A percentile compares a stretch with the other conserved stretches of the same genome.
Evolutionary conservation across 1,284 basidiomycete species (phyloP).

Genomic region (Irpex rosettiformis): DNA sequence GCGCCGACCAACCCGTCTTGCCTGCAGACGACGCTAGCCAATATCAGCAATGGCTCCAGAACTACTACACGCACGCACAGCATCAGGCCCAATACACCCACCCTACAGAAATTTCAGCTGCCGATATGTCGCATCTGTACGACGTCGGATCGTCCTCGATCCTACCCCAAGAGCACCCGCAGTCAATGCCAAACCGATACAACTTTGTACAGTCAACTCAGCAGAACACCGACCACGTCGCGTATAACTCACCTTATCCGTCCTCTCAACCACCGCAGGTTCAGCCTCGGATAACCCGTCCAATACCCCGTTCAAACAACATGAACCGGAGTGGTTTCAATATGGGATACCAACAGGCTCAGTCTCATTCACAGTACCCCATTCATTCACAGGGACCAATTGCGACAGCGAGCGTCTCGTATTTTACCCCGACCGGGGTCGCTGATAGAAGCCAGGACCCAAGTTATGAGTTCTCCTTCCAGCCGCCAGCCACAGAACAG

Average conservation of each 20-base stretch:
- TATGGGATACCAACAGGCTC: conserved; percentile 4
- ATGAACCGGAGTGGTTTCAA: background rate
- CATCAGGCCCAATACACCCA: conserved; percentile 3
- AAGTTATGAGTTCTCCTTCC: conserved; percentile 4
- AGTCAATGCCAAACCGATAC: conserved; percentile 22
- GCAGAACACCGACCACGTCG: background rate
- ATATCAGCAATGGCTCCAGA: conserved; percentile 28
- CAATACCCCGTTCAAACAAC: background rate
- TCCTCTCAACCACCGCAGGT: background rate
- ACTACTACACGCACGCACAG: conserved; percentile 9
- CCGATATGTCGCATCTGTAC: conserved; percentile 1
- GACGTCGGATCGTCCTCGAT: conserved; percentile 7
- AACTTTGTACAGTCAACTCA: conserved; percentile 18
- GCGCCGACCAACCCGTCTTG: background rate
- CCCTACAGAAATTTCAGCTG: conserved; percentile 5
- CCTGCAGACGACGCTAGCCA: conserved; percentile 6
- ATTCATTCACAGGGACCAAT: background rate
- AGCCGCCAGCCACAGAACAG: background rate
- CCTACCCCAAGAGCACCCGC: conserved; percentile 2
- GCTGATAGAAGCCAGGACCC: conserved; percentile 1
- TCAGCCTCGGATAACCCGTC: conserved; percentile 1
- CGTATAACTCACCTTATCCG: background rate
- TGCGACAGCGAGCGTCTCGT: background rate
- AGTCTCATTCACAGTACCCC: background rate
- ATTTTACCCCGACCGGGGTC: background rate